These are phyloP conservation scores for Echium plantagineum DNA, from an alignment of 257 asterid genomes.

Conservation along the genomic window DNA sequence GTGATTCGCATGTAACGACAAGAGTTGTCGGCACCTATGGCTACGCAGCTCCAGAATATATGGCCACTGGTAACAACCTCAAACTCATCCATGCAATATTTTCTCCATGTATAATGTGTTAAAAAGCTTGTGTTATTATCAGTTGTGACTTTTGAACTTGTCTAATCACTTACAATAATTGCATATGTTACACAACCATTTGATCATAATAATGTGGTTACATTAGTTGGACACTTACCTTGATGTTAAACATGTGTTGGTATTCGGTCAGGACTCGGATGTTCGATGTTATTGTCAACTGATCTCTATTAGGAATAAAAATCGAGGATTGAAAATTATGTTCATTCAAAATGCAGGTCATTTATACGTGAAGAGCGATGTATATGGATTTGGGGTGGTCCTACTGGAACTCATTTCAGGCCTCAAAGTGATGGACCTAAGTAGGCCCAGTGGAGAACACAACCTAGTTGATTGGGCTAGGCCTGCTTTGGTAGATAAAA, in stretches of 20 bases:
- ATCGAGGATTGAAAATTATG: no score
- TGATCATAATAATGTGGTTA: no score
- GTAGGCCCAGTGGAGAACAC: slow-evolving; percentile 40
- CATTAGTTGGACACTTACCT: no score
- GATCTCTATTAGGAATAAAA: no score
- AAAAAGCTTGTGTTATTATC: no score
- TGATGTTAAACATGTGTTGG: no score
- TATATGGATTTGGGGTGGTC: slow-evolving; percentile 80
- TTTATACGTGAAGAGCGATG: slow-evolving; percentile 75
- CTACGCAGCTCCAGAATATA: slow-evolving; percentile 80
- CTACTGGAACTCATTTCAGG: slow-evolving; percentile 61
- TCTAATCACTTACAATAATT: no score
- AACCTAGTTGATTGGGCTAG: slow-evolving; percentile 28
- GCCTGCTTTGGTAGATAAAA: slow-evolving; percentile 11
- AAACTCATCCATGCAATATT: not conserved
- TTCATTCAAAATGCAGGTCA: slow-evolving; percentile 60
- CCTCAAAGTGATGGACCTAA: slow-evolving; percentile 41
- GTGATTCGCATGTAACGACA: slow-evolving; percentile 67
- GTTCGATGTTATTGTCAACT: no score
- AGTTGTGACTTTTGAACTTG: no score
- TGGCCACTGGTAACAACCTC: slow-evolving; percentile 55
- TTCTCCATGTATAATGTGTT: no score
- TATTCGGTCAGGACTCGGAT: no score
- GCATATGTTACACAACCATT: no score
- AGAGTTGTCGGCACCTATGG: slow-evolving; percentile 72